Conservation (phyloP, 2,329 filamentous ascomycete species). For the Elsinoe ampelina region DNA sequence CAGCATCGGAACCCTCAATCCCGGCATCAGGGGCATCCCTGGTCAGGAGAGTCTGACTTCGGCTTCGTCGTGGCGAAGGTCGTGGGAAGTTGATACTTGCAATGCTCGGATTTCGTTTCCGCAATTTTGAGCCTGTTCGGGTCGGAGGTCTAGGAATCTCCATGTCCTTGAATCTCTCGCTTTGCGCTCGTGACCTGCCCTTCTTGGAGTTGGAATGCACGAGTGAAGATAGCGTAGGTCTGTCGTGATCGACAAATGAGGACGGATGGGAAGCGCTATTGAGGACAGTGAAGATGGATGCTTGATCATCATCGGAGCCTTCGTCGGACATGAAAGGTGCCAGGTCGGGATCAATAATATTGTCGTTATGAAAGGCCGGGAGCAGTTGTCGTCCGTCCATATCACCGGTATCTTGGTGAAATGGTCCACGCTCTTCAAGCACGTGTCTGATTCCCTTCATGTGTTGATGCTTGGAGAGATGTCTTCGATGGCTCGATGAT, state of each 20-base stretch:
- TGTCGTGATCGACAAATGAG: slow-evolving; percentile 61
- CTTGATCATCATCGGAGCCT: slow-evolving; percentile 78
- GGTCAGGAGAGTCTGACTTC: slow-evolving; percentile 45
- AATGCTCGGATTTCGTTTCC: slow-evolving; percentile 75
- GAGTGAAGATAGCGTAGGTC: slow-evolving; percentile 60
- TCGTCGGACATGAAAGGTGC: slow-evolving; percentile 93
- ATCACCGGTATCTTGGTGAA: slow-evolving; percentile 60
- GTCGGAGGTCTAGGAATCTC: background rate
- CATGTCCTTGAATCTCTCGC: slow-evolving; percentile 10
- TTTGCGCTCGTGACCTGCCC: slow-evolving; percentile 52
- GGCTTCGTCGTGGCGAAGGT: slow-evolving; percentile 59
- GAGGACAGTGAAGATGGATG: slow-evolving; percentile 72
- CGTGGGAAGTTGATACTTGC: slow-evolving; percentile 65
- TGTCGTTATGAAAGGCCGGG: slow-evolving; percentile 95
- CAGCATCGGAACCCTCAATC: slow-evolving; percentile 8
- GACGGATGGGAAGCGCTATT: slow-evolving; percentile 40
- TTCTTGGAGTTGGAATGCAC: slow-evolving; percentile 62
- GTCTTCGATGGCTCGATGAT: slow-evolving; percentile 69
- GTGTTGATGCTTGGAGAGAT: slow-evolving; percentile 80
- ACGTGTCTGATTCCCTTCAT: slow-evolving; percentile 64
- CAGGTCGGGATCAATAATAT: slow-evolving; percentile 93
- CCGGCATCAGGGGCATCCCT: slow-evolving; percentile 17
- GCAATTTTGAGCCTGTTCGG: slow-evolving; percentile 30
- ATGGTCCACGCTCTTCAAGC: slow-evolving; percentile 75
- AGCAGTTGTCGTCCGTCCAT: slow-evolving; percentile 52